These are phyloP conservation scores for Larix kaempferi DNA, from an alignment of 75 land plant species.

Conservation along the genomic window DNA sequence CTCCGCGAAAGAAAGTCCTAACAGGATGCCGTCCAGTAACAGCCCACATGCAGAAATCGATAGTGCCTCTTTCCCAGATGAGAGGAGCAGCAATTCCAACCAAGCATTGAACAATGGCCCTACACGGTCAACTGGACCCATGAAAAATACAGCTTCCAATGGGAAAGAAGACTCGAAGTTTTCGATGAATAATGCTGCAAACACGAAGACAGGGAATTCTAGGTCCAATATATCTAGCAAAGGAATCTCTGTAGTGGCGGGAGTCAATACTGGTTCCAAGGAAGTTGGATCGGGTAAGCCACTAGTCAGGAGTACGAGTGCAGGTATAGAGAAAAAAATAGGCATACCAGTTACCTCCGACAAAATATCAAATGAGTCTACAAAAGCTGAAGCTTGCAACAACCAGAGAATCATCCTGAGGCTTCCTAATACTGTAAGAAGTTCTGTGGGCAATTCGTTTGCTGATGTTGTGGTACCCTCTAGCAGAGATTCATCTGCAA, in stretches of 20 bases:
- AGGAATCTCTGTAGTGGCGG: not conserved
- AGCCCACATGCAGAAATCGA: slow-evolving; percentile 4
- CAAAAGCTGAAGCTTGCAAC: not conserved
- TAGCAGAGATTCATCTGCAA: slow-evolving; percentile 8
- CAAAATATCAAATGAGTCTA: not conserved
- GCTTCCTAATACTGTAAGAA: slow-evolving; percentile 40
- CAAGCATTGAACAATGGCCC: slow-evolving; percentile 32
- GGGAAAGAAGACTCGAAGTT: slow-evolving; percentile 12
- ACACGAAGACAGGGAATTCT: not conserved
- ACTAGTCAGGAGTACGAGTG: not conserved
- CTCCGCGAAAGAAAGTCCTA: slow-evolving; percentile 7
- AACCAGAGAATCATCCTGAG: slow-evolving; percentile 42
- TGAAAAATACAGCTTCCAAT: slow-evolving; percentile 12
- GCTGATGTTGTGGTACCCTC: slow-evolving; percentile 5
- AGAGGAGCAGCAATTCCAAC: slow-evolving; percentile 46
- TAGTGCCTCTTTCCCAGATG: slow-evolving; percentile 22
- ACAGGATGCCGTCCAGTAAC: not conserved
- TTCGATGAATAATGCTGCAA: not conserved
- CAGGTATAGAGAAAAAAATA: not conserved
- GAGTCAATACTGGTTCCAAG: not conserved
- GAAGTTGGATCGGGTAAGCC: slow-evolving; percentile 3
- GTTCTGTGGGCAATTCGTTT: not conserved
- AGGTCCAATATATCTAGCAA: slow-evolving; percentile 6
- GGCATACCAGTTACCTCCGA: not conserved
- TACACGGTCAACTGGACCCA: slow-evolving; percentile 28